These are phyloP conservation scores for Pichia sp. DNA, from an alignment of 1,139 yeast genomes.

Conservation along the genomic window DNA sequence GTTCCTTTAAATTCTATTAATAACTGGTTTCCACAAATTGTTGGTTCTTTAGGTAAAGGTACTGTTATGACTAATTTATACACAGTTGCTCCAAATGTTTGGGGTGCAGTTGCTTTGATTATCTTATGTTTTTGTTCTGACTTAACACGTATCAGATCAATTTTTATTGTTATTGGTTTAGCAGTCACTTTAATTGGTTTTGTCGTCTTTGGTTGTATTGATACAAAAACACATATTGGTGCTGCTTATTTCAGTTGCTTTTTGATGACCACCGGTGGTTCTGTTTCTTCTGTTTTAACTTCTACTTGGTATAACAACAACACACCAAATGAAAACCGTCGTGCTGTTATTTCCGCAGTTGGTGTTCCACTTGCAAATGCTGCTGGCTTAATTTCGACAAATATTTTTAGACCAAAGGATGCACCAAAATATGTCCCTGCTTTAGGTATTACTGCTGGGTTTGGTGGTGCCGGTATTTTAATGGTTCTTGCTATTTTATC, in stretches of 20 bases:
- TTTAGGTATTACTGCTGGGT: slow-evolving; percentile 42
- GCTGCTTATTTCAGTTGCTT: slow-evolving; percentile 50
- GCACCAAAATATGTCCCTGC: slow-evolving; percentile 51
- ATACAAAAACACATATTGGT: slow-evolving; percentile 34
- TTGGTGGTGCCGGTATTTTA: slow-evolving; percentile 39
- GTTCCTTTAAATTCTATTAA: slow-evolving; percentile 45
- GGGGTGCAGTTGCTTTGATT: slow-evolving; percentile 44
- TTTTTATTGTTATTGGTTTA: slow-evolving; percentile 37
- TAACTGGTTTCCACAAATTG: slow-evolving; percentile 50
- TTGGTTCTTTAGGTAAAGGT: slow-evolving; percentile 46
- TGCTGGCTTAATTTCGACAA: slow-evolving; percentile 53
- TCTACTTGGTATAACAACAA: slow-evolving; percentile 50
- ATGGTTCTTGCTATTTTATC: slow-evolving; percentile 31
- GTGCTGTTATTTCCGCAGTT: slow-evolving; percentile 44
- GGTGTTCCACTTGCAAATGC: slow-evolving; percentile 52
- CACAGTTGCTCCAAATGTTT: slow-evolving; percentile 53
- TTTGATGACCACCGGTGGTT: slow-evolving; percentile 47
- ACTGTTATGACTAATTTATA: slow-evolving; percentile 48
- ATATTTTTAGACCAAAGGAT: slow-evolving; percentile 46
- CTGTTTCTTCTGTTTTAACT: slow-evolving; percentile 42
- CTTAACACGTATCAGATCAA: slow-evolving; percentile 37
- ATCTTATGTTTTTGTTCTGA: slow-evolving; percentile 44
- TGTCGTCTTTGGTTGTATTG: slow-evolving; percentile 42
- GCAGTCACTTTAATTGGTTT: slow-evolving; percentile 35
- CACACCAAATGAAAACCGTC: slow-evolving; percentile 42